Evolutionary conservation across 2,329 filamentous ascomycete genomes (phyloP).

Genomic region (Cadophora malorum): DNA sequence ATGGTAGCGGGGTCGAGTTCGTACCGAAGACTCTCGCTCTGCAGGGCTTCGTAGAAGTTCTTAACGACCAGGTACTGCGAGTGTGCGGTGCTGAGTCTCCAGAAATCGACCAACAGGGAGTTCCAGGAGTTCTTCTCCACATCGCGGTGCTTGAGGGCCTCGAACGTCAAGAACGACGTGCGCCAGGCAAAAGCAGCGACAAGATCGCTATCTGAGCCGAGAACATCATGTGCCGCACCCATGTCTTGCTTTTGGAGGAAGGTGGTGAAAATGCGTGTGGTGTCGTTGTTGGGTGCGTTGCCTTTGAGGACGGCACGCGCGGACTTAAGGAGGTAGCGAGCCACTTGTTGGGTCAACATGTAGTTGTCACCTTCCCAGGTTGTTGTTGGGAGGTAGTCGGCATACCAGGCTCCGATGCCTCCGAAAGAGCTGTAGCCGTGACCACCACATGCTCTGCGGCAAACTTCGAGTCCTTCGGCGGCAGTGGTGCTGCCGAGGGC

Average conservation of each 20-base stretch:
- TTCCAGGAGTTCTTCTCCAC: conserved; percentile 80
- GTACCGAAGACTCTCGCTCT: conserved; percentile 56
- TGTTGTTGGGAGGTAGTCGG: conserved; percentile 74
- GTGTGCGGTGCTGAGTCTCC: conserved; percentile 75
- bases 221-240: conserved; percentile 76
- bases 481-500: conserved; percentile 74
- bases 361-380: conserved; percentile 68
- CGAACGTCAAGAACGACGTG: conserved; percentile 75
- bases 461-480: conserved; percentile 76
- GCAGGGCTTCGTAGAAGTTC: conserved; percentile 77
- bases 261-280: conserved; percentile 66
- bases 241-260: conserved; percentile 72
- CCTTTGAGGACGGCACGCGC: conserved; percentile 72
- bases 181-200: conserved; percentile 80
- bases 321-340: conserved; percentile 77
- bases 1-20: conserved; percentile 64
- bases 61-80: conserved; percentile 81
- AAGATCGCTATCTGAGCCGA: conserved; percentile 72
- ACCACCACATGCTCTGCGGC: conserved; percentile 76
- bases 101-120: conserved; percentile 78
- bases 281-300: conserved; percentile 70
- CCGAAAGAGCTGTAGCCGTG: conserved; percentile 79
- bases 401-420: conserved; percentile 77
- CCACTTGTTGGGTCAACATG: conserved; percentile 82
- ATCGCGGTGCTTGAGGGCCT: conserved; percentile 76